A percentile compares a stretch with the other conserved stretches of the same genome.
These are phyloP conservation scores for Draba incana DNA, from an alignment of 345 rosid species.

Conservation along the genomic window DNA sequence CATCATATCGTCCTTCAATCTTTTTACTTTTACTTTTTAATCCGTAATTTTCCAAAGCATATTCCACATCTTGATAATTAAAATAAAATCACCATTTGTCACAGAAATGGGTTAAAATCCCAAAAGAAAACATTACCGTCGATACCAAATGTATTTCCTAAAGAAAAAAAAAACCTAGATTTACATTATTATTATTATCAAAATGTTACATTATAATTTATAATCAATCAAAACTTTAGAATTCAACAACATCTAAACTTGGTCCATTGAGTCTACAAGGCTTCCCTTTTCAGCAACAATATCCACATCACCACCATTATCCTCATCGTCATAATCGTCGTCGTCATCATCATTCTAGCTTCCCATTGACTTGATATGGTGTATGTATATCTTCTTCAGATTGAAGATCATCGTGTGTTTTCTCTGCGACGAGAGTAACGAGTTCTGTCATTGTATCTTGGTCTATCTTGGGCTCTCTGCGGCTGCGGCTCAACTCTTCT, in stretches of 20 bases:
- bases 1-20: slow-evolving; percentile 15
- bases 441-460: slow-evolving; percentile 97
- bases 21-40: neutral
- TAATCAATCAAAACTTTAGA: slow-evolving; percentile 27
- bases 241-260: slow-evolving; percentile 23
- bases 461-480: slow-evolving; percentile 90
- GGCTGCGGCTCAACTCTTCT: slow-evolving; percentile 92
- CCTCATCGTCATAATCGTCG: neutral
- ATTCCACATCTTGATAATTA: neutral
- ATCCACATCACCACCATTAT: neutral
- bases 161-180: neutral
- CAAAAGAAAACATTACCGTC: neutral
- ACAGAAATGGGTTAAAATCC: neutral
- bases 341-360: neutral
- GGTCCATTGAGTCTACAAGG: slow-evolving; percentile 14
- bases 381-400: slow-evolving; percentile 19
- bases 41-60: neutral
- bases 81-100: neutral
- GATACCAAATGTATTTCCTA: neutral
- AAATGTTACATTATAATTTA: slow-evolving; percentile 30
- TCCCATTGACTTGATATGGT: neutral
- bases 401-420: slow-evolving; percentile 52
- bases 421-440: slow-evolving; percentile 87
- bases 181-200: slow-evolving; percentile 34
- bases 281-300: neutral